Evolutionary conservation across 768 basidiomycete species (phyloP).

Genomic region (Lentinula edodes): DNA sequence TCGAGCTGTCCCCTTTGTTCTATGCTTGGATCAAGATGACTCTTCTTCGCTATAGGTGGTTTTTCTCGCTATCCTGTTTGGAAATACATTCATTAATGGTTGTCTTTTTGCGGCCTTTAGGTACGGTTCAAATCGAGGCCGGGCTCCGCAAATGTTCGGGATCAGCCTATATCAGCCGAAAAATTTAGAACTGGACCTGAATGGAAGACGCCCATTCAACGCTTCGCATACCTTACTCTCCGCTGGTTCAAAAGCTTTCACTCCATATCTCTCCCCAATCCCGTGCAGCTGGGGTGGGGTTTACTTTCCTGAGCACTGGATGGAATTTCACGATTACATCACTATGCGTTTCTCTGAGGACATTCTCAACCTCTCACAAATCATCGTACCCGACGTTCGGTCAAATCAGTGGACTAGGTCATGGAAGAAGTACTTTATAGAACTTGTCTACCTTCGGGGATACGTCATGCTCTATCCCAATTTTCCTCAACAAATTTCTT

Average conservation of each 20-base stretch:
- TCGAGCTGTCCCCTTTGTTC: constrained; percentile 79
- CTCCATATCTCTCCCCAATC: constrained; percentile 80
- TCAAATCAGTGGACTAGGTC: constrained; percentile 78
- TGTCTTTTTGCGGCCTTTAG: constrained; percentile 27
- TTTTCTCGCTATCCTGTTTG: not conserved
- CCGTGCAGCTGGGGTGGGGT: constrained; percentile 92
- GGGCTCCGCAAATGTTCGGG: constrained; percentile 56
- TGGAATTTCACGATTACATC: constrained; percentile 80
- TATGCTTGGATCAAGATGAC: constrained; percentile 84
- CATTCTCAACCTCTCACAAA: constrained; percentile 20
- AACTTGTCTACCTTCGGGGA: constrained; percentile 74
- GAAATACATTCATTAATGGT: not conserved
- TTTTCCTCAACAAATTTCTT: constrained; percentile 59
- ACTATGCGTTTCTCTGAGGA: constrained; percentile 60
- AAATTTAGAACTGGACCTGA: constrained; percentile 63
- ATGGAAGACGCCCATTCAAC: constrained; percentile 64
- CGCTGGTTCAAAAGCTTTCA: constrained; percentile 33
- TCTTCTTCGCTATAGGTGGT: constrained; percentile 69
- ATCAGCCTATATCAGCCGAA: constrained; percentile 87
- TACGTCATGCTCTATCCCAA: constrained; percentile 91
- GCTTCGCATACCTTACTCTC: constrained; percentile 53
- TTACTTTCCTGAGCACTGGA: constrained; percentile 88
- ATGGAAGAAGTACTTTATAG: constrained; percentile 91
- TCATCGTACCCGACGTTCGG: constrained; percentile 68
- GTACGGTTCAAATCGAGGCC: constrained; percentile 41